Conservation (phyloP, 352 stramenopile species). For the Phytophthora nicotianae region DNA sequence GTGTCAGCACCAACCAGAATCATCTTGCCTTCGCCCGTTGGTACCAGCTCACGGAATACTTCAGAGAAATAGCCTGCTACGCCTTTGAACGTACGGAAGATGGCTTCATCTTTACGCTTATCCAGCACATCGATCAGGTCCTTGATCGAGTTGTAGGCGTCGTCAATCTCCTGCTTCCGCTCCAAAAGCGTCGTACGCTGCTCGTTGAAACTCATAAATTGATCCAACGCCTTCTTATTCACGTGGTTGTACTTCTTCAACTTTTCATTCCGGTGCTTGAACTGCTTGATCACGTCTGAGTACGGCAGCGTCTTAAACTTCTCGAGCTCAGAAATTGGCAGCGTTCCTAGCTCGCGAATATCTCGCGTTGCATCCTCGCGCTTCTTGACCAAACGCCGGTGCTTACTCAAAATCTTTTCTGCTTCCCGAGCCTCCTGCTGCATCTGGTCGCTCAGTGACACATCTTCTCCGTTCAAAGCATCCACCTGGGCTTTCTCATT, state of each 20-base stretch:
- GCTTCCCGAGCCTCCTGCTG: slow-evolving; percentile 76
- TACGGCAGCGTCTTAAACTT: slow-evolving; percentile 91
- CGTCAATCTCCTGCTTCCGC: slow-evolving; percentile 96
- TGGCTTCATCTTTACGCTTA: slow-evolving; percentile 98
- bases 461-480: slow-evolving; percentile 59
- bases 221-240: slow-evolving; percentile 99
- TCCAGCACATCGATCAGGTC: slow-evolving; percentile 93
- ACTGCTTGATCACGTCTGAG: slow-evolving; percentile 92
- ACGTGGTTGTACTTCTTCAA: slow-evolving; percentile 99
- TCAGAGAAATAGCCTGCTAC: slow-evolving; percentile 98
- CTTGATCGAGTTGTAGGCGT: slow-evolving; percentile 90
- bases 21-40: slow-evolving; percentile 95
- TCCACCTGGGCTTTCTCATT: slow-evolving; percentile 57
- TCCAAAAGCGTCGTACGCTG: slow-evolving; percentile 90
- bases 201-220: slow-evolving; percentile 99
- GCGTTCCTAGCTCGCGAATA: slow-evolving; percentile 97
- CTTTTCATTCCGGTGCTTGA: slow-evolving; percentile 95
- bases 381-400: slow-evolving; percentile 83
- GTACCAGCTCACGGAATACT: slow-evolving; percentile 98
- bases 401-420: slow-evolving; percentile 87
- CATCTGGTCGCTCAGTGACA: slow-evolving; percentile 81
- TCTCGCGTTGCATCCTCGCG: slow-evolving; percentile 95
- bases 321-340: slow-evolving; percentile 94
- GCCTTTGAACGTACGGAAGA: slow-evolving; percentile 98
- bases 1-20: slow-evolving; percentile 94